These are phyloP conservation scores for Barnettozyma californica DNA, from an alignment of 805 yeast genomes.

Conservation along the genomic window DNA sequence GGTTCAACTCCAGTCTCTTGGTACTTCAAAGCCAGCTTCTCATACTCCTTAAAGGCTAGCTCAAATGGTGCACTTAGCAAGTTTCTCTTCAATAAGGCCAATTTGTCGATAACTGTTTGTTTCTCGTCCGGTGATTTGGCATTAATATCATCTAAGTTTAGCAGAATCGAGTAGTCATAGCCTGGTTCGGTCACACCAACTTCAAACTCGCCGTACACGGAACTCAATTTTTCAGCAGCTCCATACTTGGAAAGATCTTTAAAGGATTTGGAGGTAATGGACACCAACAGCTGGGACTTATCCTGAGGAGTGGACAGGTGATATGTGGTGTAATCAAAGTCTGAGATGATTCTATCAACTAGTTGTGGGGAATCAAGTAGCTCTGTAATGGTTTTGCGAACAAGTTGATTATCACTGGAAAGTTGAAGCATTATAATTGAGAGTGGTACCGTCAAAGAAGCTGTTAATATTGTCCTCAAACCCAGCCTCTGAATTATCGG, in stretches of 20 bases:
- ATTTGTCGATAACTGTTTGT: constrained; percentile 49
- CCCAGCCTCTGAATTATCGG: not conserved
- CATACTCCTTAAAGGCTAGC: constrained; percentile 76
- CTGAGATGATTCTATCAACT: constrained; percentile 85
- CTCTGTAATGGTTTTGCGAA: constrained; percentile 75
- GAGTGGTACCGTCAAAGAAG: not conserved
- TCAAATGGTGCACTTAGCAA: constrained; percentile 92
- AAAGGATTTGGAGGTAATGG: constrained; percentile 75
- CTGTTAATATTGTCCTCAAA: not conserved
- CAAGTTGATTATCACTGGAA: constrained; percentile 76
- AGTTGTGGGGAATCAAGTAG: constrained; percentile 51
- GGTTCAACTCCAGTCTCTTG: constrained; percentile 27
- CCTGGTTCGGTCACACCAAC: constrained; percentile 55
- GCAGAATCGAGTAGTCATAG: constrained; percentile 70
- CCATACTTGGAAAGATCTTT: constrained; percentile 66
- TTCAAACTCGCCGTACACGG: constrained; percentile 42
- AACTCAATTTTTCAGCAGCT: constrained; percentile 45
- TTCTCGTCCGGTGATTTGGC: constrained; percentile 41
- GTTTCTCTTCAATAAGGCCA: constrained; percentile 77
- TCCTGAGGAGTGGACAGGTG: constrained; percentile 86
- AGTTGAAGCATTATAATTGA: constrained; percentile 58
- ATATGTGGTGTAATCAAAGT: constrained; percentile 92
- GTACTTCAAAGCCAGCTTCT: constrained; percentile 39
- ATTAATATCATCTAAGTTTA: constrained; percentile 49
- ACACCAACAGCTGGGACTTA: constrained; percentile 58